These are phyloP conservation scores for Triticum urartu DNA, from an alignment of 176 grass and related monocot species.

Conservation along the genomic window DNA sequence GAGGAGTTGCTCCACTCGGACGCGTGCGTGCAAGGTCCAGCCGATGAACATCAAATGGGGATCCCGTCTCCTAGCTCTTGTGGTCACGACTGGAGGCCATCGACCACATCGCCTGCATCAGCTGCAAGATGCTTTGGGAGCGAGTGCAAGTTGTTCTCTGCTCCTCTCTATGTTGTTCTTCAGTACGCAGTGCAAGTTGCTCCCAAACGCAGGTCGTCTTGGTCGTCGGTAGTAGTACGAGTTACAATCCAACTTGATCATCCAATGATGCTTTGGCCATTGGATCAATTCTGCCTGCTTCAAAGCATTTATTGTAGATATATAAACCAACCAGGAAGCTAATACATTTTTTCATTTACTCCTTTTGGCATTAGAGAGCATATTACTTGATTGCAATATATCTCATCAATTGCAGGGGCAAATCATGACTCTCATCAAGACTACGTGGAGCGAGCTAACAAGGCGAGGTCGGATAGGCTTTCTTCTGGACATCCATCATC, in stretches of 20 bases:
- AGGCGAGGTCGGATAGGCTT: conserved; percentile 77
- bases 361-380: background rate
- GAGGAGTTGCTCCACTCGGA: no score
- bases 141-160: no score
- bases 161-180: no score
- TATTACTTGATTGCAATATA: background rate
- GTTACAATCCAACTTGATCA: background rate
- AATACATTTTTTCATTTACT: background rate
- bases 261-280: background rate
- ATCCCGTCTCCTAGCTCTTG: no score
- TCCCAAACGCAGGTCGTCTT: no score
- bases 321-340: background rate
- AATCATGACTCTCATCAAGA: conserved; percentile 97
- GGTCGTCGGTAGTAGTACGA: no score
- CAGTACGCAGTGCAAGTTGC: no score
- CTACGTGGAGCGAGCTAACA: conserved; percentile 85
- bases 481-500: conserved; percentile 67
- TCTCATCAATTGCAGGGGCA: conserved; percentile 42
- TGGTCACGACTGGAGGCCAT: no score
- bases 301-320: background rate
- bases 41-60: no score
- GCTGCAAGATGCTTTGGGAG: no score
- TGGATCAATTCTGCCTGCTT: background rate
- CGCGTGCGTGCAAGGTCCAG: no score
- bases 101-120: no score